These are phyloP conservation scores for Pythium periplocum DNA, from an alignment of 352 stramenopile species.

Conservation along the genomic window DNA sequence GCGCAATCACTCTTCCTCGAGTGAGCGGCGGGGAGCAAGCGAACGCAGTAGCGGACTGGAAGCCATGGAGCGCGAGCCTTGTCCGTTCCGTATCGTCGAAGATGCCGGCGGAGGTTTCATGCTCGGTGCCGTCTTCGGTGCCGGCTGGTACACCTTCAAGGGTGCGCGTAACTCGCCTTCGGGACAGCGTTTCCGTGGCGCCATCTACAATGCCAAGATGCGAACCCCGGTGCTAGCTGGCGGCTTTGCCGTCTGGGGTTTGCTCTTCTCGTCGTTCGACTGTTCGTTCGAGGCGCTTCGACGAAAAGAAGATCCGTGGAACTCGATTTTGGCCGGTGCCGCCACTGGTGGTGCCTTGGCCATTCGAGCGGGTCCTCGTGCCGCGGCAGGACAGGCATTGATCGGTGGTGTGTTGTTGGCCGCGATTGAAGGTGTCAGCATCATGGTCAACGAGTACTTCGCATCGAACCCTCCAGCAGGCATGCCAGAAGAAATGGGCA, in stretches of 20 bases:
- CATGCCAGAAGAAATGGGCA: constrained; percentile 41
- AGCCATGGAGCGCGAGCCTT: constrained; percentile 91
- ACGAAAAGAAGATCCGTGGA: constrained; percentile 99
- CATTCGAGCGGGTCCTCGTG: constrained; percentile 91
- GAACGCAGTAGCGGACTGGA: constrained; percentile 1
- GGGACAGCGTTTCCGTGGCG: constrained; percentile 87
- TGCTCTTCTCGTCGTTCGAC: constrained; percentile 97
- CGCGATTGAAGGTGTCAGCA: constrained; percentile 96
- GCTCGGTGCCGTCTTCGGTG: constrained; percentile 94
- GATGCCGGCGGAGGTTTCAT: constrained; percentile 97
- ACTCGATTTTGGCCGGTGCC: constrained; percentile 97
- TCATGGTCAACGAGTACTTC: constrained; percentile 91
- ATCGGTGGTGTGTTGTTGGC: constrained; percentile 95
- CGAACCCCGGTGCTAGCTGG: constrained; percentile 91
- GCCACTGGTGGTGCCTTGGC: constrained; percentile 95
- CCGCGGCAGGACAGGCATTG: constrained; percentile 90
- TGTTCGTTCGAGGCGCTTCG: constrained; percentile 96
- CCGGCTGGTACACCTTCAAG: constrained; percentile 96
- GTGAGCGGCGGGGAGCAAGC: background rate
- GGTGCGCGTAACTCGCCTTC: constrained; percentile 91
- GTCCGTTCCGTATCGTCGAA: constrained; percentile 98
- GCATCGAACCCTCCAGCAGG: constrained; percentile 49
- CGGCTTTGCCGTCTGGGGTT: constrained; percentile 95
- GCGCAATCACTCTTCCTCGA: no score
- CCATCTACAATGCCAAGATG: constrained; percentile 93